A percentile compares a stretch with the other conserved stretches of the same genome.
These are phyloP conservation scores for Phialemonium atrogriseum DNA, from an alignment of 2,329 filamentous ascomycete genomes.

Conservation along the genomic window DNA sequence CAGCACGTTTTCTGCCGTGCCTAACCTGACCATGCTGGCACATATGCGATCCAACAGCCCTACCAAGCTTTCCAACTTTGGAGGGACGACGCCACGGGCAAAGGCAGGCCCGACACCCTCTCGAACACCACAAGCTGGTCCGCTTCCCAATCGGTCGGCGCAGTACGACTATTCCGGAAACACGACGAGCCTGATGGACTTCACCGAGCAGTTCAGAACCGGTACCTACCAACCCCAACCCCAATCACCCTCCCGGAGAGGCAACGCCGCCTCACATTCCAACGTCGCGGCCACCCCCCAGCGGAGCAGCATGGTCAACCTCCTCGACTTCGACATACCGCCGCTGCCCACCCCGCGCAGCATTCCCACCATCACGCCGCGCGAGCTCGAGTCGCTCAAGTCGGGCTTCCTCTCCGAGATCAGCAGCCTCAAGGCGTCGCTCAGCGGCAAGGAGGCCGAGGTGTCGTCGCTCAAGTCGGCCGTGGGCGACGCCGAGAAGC, in stretches of 20 bases:
- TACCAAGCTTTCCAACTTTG: slow-evolving; percentile 37
- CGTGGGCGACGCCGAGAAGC: slow-evolving; percentile 81
- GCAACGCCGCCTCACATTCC: slow-evolving; percentile 22
- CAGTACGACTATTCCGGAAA: slow-evolving; percentile 44
- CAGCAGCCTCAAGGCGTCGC: slow-evolving; percentile 82
- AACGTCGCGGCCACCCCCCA: slow-evolving; percentile 30
- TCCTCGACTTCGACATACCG: slow-evolving; percentile 89
- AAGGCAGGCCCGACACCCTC: slow-evolving; percentile 23
- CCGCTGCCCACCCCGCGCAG: slow-evolving; percentile 87
- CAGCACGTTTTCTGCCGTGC: slow-evolving; percentile 83
- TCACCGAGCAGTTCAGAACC: slow-evolving; percentile 63
- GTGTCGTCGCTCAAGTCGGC: slow-evolving; percentile 80
- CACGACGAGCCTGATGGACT: slow-evolving; percentile 76
- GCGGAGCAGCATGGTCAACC: slow-evolving; percentile 49
- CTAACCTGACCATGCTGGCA: slow-evolving; percentile 78
- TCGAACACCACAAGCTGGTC: slow-evolving; percentile 9
- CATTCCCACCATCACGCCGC: slow-evolving; percentile 80
- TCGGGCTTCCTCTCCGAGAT: slow-evolving; percentile 88
- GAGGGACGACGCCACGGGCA: slow-evolving; percentile 28
- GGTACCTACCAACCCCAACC: slow-evolving; percentile 21
- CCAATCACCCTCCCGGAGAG: slow-evolving; percentile 35
- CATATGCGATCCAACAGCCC: slow-evolving; percentile 58
- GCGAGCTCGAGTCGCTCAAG: slow-evolving; percentile 88
- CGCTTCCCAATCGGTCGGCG: slow-evolving; percentile 18
- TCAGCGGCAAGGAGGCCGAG: slow-evolving; percentile 90